Base-by-base conservation (phyloP, 2,329 filamentous ascomycete genomes). In the Aciculosporium take region DNA sequence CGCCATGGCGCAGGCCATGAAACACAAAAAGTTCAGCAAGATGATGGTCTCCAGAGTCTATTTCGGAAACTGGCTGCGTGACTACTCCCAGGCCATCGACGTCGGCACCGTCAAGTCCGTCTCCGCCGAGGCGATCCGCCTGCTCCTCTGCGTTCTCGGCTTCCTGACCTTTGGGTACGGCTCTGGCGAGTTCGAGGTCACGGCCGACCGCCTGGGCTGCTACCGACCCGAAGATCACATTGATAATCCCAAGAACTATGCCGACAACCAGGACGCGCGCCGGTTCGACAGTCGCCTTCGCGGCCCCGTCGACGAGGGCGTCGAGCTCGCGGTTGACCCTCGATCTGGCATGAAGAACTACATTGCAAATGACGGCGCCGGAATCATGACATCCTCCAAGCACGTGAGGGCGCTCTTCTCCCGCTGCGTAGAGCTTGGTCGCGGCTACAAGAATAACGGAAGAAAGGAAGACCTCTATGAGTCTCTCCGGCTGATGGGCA, bases 1-100 rank as follows among this genome's bases (percentile, higher is more conserved):
- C 23, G 63, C 79, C 36, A 69, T 72, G 63, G 69, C 69, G 39
- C 64, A 59, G 36, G 66, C 65, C 51, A 60, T 69, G 46, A 67
- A 66, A 49, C 66, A 68, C 51, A 87, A 88, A 68, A 93, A 88
- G 56, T 94, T 94, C 64, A 77, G 74, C 67, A 91, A 91, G 66
- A 75, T 94, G 55, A 82, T 80, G 56, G 83, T 94, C 47, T 84
- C 88, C 48, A 77, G 87, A 46, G 84, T 93, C 48, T 95, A 95
- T 67, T 95, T 95, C 66, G 88, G 88, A 49, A 95, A 94, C 67
- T 94, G 88, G 88, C 75, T 94, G 27, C 76, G 74, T 45, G 88
- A 95, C 63, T 95, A 95, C 63, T 91, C 84, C 40, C 88, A 95
- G 62, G 88, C 87, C 46, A 84, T 94, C 53, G 88, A 95, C 60